These are phyloP conservation scores for Herpetospermum pedunculosum DNA, from an alignment of 306 rosid species.

Conservation along the genomic window DNA sequence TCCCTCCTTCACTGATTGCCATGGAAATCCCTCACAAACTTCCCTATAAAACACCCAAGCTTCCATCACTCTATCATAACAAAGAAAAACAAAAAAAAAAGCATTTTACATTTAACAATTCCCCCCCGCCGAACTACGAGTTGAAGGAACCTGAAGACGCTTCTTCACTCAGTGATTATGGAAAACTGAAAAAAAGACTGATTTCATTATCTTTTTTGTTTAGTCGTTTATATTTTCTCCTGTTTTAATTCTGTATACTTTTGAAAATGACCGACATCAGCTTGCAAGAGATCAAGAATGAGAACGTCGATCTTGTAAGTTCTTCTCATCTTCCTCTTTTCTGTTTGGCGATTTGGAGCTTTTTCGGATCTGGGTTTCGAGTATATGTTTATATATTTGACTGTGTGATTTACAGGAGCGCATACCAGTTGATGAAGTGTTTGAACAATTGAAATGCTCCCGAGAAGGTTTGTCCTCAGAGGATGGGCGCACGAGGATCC, in stretches of 20 bases:
- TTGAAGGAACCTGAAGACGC: not conserved
- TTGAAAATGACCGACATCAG: conserved; percentile 2
- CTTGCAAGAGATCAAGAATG: conserved; percentile 72
- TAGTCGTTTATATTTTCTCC: not conserved
- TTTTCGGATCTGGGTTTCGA: no score
- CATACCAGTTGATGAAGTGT: conserved; percentile 73
- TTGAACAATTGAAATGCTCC: conserved; percentile 59
- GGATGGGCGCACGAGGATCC: conserved; percentile 56
- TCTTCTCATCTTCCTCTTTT: not conserved
- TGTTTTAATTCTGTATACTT: not conserved
- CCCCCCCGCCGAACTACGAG: not conserved
- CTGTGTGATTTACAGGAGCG: conserved; percentile 35
- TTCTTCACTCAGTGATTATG: not conserved
- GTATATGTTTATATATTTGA: no score
- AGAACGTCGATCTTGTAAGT: conserved; percentile 63
- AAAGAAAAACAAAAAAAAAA: conserved; percentile 5
- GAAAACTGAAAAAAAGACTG: not conserved
- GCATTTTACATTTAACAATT: not conserved
- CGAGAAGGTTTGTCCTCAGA: conserved; percentile 59
- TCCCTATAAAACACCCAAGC: not conserved
- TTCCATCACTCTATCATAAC: not conserved
- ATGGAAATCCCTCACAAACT: not conserved
- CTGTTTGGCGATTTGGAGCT: not conserved
- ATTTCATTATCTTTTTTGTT: not conserved
- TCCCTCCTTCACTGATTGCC: not conserved